These are phyloP conservation scores for Colletotrichum sp. DNA, from an alignment of 2,329 filamentous ascomycete species.

Conservation along the genomic window DNA sequence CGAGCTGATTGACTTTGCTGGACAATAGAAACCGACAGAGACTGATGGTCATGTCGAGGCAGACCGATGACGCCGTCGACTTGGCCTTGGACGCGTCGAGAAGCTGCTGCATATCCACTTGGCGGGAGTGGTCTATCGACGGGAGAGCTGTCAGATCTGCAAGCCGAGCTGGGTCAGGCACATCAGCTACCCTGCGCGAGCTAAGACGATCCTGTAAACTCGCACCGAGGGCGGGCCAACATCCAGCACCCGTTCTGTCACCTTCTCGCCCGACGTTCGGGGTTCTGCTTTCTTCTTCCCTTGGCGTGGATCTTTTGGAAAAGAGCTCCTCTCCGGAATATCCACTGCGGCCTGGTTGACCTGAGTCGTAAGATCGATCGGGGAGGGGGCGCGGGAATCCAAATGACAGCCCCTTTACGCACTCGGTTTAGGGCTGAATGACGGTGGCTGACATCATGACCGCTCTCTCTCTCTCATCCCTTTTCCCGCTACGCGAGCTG, in stretches of 20 bases:
- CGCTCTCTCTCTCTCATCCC: neutral
- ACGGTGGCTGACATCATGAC: slow-evolving; percentile 17
- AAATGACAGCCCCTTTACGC: neutral
- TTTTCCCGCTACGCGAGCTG: neutral
- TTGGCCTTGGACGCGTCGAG: neutral
- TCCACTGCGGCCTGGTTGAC: neutral
- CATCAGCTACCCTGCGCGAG: neutral
- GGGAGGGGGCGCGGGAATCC: neutral
- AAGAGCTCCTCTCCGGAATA: neutral
- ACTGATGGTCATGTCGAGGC: neutral
- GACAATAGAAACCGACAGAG: neutral
- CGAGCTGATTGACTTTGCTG: neutral
- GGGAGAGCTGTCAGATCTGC: slow-evolving; percentile 5
- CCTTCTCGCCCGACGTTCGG: neutral
- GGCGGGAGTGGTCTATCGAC: neutral
- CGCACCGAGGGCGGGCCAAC: neutral
- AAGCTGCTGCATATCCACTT: neutral
- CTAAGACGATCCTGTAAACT: neutral
- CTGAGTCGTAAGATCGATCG: neutral
- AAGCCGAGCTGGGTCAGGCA: neutral
- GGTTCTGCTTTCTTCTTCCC: neutral
- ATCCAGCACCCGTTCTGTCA: neutral
- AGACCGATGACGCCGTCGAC: neutral
- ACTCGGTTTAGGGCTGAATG: neutral
- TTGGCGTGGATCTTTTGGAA: neutral